Conservation (phyloP, 805 yeast species). For the Sungouiella thailandica region DNA sequence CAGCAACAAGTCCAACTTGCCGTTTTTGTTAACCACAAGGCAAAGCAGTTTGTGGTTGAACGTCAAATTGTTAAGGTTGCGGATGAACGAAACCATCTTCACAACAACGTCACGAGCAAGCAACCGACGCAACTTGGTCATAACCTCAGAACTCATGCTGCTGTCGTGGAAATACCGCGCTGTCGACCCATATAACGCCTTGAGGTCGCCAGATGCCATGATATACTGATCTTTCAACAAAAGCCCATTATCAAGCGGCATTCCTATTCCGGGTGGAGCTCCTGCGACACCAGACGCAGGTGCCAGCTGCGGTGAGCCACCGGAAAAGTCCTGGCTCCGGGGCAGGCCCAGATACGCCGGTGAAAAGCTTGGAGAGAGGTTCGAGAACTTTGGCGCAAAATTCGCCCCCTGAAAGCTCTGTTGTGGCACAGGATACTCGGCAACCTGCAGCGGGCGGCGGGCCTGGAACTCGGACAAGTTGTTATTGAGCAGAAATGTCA, state of each 20-base stretch:
- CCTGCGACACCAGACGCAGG: not conserved
- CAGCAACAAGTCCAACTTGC: constrained; percentile 65
- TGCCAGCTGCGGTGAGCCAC: not conserved
- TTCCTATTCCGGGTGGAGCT: not conserved
- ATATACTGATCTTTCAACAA: constrained; percentile 51
- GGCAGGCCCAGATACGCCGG: not conserved
- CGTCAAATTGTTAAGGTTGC: constrained; percentile 37
- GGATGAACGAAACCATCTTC: constrained; percentile 33
- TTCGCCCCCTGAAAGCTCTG: constrained; percentile 6
- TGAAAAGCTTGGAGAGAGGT: not conserved
- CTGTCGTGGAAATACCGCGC: constrained; percentile 47
- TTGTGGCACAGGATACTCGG: constrained; percentile 18
- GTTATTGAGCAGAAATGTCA: constrained; percentile 26
- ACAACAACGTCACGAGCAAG: constrained; percentile 23
- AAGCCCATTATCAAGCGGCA: constrained; percentile 59
- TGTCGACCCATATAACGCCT: constrained; percentile 44
- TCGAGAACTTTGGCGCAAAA: constrained; percentile 3
- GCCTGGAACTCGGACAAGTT: constrained; percentile 35
- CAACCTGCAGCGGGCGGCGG: constrained; percentile 41
- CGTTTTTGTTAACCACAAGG: constrained; percentile 55
- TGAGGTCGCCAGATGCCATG: constrained; percentile 55
- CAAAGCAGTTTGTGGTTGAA: constrained; percentile 38
- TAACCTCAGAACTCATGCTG: constrained; percentile 21
- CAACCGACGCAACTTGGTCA: constrained; percentile 23
- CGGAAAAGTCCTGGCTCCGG: not conserved